phyloP scores from a whole-genome alignment of 768 basidiomycete species.

The Phylloporus sp. region DNA sequence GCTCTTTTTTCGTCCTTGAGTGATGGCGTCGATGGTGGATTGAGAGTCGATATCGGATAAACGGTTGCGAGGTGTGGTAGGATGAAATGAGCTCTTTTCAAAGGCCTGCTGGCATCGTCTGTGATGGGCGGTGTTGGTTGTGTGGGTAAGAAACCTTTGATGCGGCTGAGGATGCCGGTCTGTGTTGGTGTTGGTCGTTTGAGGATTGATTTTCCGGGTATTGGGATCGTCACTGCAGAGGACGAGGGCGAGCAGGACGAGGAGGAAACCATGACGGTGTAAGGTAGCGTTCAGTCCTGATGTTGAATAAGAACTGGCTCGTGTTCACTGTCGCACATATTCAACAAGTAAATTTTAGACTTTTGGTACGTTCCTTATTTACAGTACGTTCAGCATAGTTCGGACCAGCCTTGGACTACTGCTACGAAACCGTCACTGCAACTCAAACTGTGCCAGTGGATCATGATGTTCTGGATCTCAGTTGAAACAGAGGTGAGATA shows the following conservation, averaged over 20 bases:
- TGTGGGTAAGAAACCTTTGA: slow-evolving; percentile 70
- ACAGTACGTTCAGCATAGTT: too few species aligned
- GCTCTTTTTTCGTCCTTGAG: slow-evolving; percentile 78
- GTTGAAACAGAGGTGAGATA: too few species aligned
- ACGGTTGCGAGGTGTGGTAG: slow-evolving; percentile 80
- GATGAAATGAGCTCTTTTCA: slow-evolving; percentile 90
- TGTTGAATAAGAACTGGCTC: background rate
- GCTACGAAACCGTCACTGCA: too few species aligned
- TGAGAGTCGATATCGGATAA: slow-evolving; percentile 83
- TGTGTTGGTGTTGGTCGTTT: slow-evolving; percentile 71
- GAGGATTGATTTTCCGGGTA: slow-evolving; percentile 77
- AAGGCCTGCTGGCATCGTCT: slow-evolving; percentile 53
- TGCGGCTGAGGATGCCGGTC: slow-evolving; percentile 66
- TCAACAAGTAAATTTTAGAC: background rate
- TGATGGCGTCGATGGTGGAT: slow-evolving; percentile 77
- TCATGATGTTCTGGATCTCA: too few species aligned
- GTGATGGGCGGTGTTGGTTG: slow-evolving; percentile 33
- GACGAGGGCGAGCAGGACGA: slow-evolving; percentile 66
- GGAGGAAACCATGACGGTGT: slow-evolving; percentile 23
- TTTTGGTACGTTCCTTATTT: too few species aligned
- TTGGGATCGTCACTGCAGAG: slow-evolving; percentile 75
- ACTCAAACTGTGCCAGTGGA: too few species aligned
- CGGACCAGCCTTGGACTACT: too few species aligned
- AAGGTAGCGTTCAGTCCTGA: background rate
- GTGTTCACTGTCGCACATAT: background rate